Evolutionary conservation across 345 rosid species (phyloP), one percentile per base, ranked within the genome.

Genomic region (Brassica incana): DNA sequence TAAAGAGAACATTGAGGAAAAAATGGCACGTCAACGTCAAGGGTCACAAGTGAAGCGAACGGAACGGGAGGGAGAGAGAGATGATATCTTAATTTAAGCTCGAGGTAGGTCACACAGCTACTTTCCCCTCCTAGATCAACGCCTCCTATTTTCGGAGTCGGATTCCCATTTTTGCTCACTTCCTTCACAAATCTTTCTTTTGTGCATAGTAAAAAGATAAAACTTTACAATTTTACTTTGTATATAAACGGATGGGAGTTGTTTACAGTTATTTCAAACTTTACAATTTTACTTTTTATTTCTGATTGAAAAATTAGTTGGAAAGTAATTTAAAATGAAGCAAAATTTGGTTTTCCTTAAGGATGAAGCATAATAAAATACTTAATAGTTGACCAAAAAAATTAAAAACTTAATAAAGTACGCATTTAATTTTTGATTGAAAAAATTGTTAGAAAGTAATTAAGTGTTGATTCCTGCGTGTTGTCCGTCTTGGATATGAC

Each of bases 401-500:
- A 9, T 36, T 7, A 8, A 52, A 52, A n/a, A 52, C 8, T n/a
- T 52, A n/a, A 52, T 54, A 54, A 52, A 52, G 59, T 16, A 16
- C 7, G 23, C 9, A 15, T 16, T 54, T 54, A 54, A 54, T 54
- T 14, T 36, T 18, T 38, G 68, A 54, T 25, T 58, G 62, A 40
- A 71, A 65, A 23, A 62, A 32, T 65, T 40, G 64, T 63, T 63
- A 54, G 79, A 69, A 69, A 80, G 65, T 74, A 64, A 69, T 45
- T 33, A 73, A 67, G 45, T 25, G 69, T 65, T 75, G 83, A 56
- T 69, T 69, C 71, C 25, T 68, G 78, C 75, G 75, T 74, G 75
- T 61, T 80, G 83, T 69, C 75, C 62, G 71, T 80, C 78, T 60
- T 67, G 79, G 79, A 74, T 74, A 63, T 75, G 76, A 80, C 78